These are phyloP conservation scores for Pelomyxa schiedti DNA, from an alignment of 78 protist genomes.

Conservation along the genomic window DNA sequence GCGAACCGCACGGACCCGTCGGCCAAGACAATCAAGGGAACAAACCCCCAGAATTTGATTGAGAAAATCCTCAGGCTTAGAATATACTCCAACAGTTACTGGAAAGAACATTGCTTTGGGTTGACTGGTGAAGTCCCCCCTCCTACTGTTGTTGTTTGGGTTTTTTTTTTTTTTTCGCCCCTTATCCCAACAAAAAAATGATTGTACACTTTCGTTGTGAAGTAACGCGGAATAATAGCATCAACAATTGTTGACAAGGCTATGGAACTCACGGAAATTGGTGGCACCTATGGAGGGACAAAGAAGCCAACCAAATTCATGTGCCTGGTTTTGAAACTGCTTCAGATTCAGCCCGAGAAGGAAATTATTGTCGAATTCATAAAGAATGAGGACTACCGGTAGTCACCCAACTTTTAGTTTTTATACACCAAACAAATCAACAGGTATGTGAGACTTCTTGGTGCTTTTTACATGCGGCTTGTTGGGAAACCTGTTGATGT, in stretches of 20 bases:
- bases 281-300: conserved; percentile 84
- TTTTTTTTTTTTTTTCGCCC: background rate
- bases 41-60: conserved; percentile 52
- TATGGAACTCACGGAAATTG: conserved; percentile 60
- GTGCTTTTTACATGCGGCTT: conserved; percentile 86
- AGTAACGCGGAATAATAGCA: conserved; percentile 6
- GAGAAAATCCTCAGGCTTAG: conserved; percentile 78
- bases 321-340: conserved; percentile 78
- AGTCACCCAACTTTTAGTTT: background rate
- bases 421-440: background rate
- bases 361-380: conserved; percentile 81
- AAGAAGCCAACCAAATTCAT: conserved; percentile 79
- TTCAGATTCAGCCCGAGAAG: conserved; percentile 80
- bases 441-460: conserved; percentile 77
- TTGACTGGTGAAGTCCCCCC: conserved; percentile 38
- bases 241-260: conserved; percentile 87
- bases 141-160: background rate
- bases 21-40: too few species aligned
- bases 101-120: conserved; percentile 96
- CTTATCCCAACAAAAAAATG: background rate
- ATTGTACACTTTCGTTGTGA: background rate
- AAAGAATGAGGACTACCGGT: conserved; percentile 75
- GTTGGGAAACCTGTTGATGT: conserved; percentile 62
- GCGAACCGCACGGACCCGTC: too few species aligned
- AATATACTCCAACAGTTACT: conserved; percentile 65